These are phyloP conservation scores for Xylaria sp. DNA, from an alignment of 2,329 filamentous ascomycete species.

Conservation along the genomic window DNA sequence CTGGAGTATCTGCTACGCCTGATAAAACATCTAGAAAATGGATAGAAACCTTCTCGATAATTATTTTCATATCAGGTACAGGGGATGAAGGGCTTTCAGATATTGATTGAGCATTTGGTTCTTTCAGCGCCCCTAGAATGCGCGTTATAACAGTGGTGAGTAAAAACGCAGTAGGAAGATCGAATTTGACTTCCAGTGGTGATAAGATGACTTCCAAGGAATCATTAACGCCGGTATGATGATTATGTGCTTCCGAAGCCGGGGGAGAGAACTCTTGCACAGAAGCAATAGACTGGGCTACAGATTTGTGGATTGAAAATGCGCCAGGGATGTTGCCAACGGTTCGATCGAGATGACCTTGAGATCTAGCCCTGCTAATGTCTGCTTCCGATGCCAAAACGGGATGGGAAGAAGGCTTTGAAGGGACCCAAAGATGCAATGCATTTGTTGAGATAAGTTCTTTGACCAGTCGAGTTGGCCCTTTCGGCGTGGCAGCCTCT, in stretches of 20 bases:
- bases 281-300: slow-evolving; percentile 41
- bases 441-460: slow-evolving; percentile 62
- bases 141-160: slow-evolving; percentile 63
- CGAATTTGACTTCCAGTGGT: slow-evolving; percentile 64
- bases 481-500: slow-evolving; percentile 62
- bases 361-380: slow-evolving; percentile 7
- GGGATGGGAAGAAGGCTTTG: slow-evolving; percentile 59
- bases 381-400: slow-evolving; percentile 45
- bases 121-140: slow-evolving; percentile 59
- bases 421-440: slow-evolving; percentile 67
- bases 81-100: slow-evolving; percentile 37
- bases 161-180: slow-evolving; percentile 67
- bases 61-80: slow-evolving; percentile 57
- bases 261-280: slow-evolving; percentile 32
- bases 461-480: slow-evolving; percentile 65
- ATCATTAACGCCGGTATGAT: slow-evolving; percentile 45
- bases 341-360: slow-evolving; percentile 43
- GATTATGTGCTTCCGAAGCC: slow-evolving; percentile 22
- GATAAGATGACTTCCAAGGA: slow-evolving; percentile 63
- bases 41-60: slow-evolving; percentile 62
- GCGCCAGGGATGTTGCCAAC: slow-evolving; percentile 68
- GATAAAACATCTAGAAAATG: slow-evolving; percentile 66
- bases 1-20: slow-evolving; percentile 63
- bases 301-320: slow-evolving; percentile 63
- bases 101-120: slow-evolving; percentile 37